Percentiles rank a stretch among this genome's conserved stretches.
These are phyloP conservation scores for Fraxinus angustifolia DNA, from an alignment of 305 asterid species.

Conservation along the genomic window DNA sequence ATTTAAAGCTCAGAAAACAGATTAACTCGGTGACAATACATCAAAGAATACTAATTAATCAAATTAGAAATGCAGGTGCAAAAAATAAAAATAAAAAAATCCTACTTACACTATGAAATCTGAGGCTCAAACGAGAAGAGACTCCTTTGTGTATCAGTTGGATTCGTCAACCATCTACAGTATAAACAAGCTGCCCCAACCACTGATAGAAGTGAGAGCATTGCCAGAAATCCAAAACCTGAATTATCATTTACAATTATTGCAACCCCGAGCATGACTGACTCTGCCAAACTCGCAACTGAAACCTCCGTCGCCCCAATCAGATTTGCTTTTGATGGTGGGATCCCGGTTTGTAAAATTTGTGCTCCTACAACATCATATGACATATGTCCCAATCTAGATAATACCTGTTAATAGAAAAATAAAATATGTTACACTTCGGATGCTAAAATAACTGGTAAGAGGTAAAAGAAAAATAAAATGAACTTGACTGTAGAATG, in stretches of 20 bases:
- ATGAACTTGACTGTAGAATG: neutral
- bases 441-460: neutral
- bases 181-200: conserved; percentile 78
- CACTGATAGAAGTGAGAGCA: conserved; percentile 68
- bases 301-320: conserved; percentile 91
- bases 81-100: neutral
- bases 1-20: neutral
- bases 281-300: conserved; percentile 87
- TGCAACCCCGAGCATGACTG: conserved; percentile 79
- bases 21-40: neutral
- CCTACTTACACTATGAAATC: conserved; percentile 46
- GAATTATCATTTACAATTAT: conserved; percentile 76
- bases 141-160: conserved; percentile 63
- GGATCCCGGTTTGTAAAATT: conserved; percentile 88
- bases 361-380: conserved; percentile 87
- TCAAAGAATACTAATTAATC: conserved; percentile 4
- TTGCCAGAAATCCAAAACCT: conserved; percentile 74
- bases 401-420: conserved; percentile 54
- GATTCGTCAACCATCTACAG: conserved; percentile 80
- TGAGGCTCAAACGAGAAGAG: conserved; percentile 59
- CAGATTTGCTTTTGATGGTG: conserved; percentile 88
- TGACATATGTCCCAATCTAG: conserved; percentile 92
- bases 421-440: conserved; percentile 16
- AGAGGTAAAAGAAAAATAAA: neutral
- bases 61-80: conserved; percentile 5